Evolutionary conservation across 164 flowering plant species (phyloP), one percentile per base, ranked within the genome.

Genomic region (Dillenia suffruticosa): DNA sequence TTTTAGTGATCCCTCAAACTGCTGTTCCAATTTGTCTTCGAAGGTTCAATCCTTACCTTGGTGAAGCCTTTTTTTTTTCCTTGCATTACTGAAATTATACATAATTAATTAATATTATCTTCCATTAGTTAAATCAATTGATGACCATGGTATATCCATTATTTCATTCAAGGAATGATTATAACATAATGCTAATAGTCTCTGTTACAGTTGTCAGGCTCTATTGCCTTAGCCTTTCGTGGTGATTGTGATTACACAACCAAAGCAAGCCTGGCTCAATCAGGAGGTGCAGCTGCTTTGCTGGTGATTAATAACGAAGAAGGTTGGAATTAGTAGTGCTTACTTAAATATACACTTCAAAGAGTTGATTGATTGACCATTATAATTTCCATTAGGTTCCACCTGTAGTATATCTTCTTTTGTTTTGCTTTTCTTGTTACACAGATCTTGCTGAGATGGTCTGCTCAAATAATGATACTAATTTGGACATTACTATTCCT

Each of bases 241-340:
- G 91, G 96, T 66, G 85, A 77, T 52, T 87, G 96, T 77, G 79
- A 61, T 24, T 89, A 75, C 70, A 70, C 72, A 53, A 61, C 63
- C 14, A 87, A 89, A 67, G 96, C 91, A 49, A 59, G 72, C 75
- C 62, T 78, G 65, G 93, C 91, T 60, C 79, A 89, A 68, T 63
- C 76, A 12, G 83, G 76, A 49, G 87, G 88, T 63, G 91, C 96
- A 57, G 70, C 78, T 40, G 88, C 79, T 16, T 55, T 89, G 67
- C 17, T 89, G 73, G 76, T 89, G 72, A 77, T 87, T 64, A 85
- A 85, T 84, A 81, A 76, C 54, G 58, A 77, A 53, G 93, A 89
- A 82, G 92, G 96, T 85, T 66, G 54, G 24, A 49, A 44, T 49
- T 45, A 24, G 50, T 43, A 45, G 26, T 2, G 61, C 11, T 46